Conservation (phyloP, 768 basidiomycete genomes). For the Clathrus columnatus region DNA sequence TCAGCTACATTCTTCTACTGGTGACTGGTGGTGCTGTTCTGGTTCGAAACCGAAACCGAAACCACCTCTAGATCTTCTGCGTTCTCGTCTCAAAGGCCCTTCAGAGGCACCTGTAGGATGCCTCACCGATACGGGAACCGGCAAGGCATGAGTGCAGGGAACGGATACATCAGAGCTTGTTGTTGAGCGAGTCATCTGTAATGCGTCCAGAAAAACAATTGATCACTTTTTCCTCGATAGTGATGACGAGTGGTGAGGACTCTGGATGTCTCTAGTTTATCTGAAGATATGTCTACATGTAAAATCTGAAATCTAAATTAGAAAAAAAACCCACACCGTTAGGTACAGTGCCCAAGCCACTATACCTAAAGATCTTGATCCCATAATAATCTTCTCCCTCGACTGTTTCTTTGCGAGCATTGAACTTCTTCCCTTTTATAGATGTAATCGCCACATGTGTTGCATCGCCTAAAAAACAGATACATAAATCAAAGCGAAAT, state of each 20-base stretch:
- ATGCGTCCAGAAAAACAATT: neutral
- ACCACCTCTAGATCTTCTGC: too few relatives aligned
- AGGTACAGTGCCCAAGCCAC: too few relatives aligned
- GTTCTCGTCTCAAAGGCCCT: neutral
- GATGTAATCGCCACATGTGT: constrained; percentile 96
- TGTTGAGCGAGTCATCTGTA: neutral
- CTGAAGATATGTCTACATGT: neutral
- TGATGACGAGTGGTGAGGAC: neutral
- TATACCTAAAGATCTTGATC: constrained; percentile 88
- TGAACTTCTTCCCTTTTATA: constrained; percentile 99
- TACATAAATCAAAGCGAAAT: too few relatives aligned
- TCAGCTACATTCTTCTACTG: neutral
- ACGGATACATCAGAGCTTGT: too few relatives aligned
- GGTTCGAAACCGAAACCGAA: neutral
- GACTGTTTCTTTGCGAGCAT: constrained; percentile 96
- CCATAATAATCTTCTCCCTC: constrained; percentile 96
- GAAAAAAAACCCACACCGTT: too few relatives aligned
- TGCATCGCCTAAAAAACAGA: constrained; percentile 88
- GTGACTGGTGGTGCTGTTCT: too few relatives aligned
- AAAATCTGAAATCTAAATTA: too few relatives aligned
- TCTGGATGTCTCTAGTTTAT: neutral
- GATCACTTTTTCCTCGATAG: neutral
- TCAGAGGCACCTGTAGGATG: neutral
- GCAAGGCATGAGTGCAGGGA: neutral
- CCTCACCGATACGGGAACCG: neutral